Conservation (phyloP, 176 grass and related monocot species). For the Musa itinerans region DNA sequence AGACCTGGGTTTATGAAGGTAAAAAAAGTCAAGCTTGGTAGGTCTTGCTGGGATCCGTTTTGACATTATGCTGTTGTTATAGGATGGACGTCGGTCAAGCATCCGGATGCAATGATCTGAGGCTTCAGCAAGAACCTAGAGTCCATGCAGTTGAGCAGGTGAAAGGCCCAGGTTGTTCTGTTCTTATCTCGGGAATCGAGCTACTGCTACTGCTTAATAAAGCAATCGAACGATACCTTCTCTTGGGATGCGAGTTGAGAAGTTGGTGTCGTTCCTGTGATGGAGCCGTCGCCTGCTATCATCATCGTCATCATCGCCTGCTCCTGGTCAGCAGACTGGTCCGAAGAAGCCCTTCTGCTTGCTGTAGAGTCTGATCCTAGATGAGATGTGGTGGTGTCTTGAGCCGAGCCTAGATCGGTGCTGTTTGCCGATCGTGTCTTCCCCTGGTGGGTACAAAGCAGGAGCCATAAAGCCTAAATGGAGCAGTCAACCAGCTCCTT, state of each 20-base stretch:
- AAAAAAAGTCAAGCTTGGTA: too few relatives aligned
- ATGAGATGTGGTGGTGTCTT: background rate
- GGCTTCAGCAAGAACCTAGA: too few relatives aligned
- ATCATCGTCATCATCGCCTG: conserved; percentile 42
- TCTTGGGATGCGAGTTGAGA: conserved; percentile 29
- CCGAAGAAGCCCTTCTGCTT: conserved; percentile 38
- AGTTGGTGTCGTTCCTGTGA: conserved; percentile 18
- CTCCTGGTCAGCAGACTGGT: conserved; percentile 30
- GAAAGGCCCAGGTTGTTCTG: background rate
- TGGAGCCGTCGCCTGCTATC: conserved; percentile 47
- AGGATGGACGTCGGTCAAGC: too few relatives aligned
- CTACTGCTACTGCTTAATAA: background rate
- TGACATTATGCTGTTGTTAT: too few relatives aligned
- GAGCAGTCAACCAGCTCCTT: background rate
- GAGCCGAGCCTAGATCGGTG: conserved; percentile 23
- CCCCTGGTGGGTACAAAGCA: conserved; percentile 16
- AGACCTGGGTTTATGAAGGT: background rate
- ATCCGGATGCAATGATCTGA: too few relatives aligned
- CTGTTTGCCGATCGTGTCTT: conserved; percentile 37
- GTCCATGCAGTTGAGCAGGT: background rate
- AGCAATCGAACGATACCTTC: conserved; percentile 41
- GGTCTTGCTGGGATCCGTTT: too few relatives aligned
- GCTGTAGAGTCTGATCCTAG: conserved; percentile 14
- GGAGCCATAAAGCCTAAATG: conserved; percentile 1
- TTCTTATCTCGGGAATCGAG: background rate